Evolutionary conservation across 163 green algal genomes (phyloP), one percentile per base, ranked within the genome.

Genomic region (Scenedesmus sp.): DNA sequence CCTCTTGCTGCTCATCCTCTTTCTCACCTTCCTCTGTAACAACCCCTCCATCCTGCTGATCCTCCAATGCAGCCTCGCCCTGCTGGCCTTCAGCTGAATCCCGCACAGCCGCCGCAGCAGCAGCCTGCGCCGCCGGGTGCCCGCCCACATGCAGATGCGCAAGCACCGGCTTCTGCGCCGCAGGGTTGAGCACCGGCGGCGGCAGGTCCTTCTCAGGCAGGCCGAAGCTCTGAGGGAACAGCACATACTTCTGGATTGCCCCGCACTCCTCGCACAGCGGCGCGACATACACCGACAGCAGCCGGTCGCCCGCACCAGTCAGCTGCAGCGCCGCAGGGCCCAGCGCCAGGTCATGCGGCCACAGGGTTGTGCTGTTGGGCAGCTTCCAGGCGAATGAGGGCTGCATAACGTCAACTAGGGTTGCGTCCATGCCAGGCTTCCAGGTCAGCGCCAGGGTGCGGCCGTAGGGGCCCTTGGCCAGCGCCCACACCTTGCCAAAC

Each of bases 321-420:
- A 96, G 60, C 15, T 85, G 84, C 79, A 96, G 59, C 2, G 97
- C 94, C 2, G 95, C 95, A 0, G 96, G 95, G 2, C 94, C 87
- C 15, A 99, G 82, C 18, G 93, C 94, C 23, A 98, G 88, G 94
- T 98, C 96, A 86, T 99, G 97, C 0, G 97, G 97, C 34, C 82
- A 95, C 4, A 89, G 56, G 18, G 90, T 79, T 26, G 93, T 82
- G 64, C 95, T 93, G 57, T 95, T 96, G 7, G 93, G 91, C n/a
- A 98, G 52, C 16, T 82, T 59, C 95, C 95, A 97, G 13, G 81
- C 12, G 2, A 82, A 46, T 2, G 12, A 13, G 1, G 5, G 23
- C 18, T 82, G 59, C 9, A 9, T 2, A 7, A 94, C 87, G 55
- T 93, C 91, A 16, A 92, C 88, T 4, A 94, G 84, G 6, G 55